Evolutionary conservation across 352 stramenopile species (phyloP).

Genomic region (Halophytophthora polymorphica): DNA sequence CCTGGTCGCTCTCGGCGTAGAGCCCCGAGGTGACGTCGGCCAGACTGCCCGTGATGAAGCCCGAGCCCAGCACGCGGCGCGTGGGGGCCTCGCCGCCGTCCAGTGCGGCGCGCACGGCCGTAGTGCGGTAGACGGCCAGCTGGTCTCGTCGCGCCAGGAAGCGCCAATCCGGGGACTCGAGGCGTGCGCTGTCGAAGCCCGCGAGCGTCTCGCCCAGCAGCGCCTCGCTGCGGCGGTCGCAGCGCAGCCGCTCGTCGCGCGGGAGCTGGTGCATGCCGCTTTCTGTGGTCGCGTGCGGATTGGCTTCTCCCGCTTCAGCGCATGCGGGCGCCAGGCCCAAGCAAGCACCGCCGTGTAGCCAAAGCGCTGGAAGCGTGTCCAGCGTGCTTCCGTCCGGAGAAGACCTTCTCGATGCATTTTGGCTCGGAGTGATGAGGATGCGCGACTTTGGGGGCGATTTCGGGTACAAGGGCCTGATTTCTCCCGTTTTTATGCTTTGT

Average conservation of each 20-base stretch:
- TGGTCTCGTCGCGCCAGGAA: slow-evolving; percentile 34
- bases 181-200: slow-evolving; percentile 30
- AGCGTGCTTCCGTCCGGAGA: background rate
- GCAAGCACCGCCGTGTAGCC: background rate
- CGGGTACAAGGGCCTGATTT: too few relatives aligned
- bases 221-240: slow-evolving; percentile 40
- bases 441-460: too few relatives aligned
- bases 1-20: slow-evolving; percentile 37
- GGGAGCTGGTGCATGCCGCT: slow-evolving; percentile 22
- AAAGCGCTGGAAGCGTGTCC: background rate
- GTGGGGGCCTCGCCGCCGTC: slow-evolving; percentile 13
- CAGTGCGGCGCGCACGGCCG: slow-evolving; percentile 6
- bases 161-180: slow-evolving; percentile 32
- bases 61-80: slow-evolving; percentile 33
- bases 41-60: slow-evolving; percentile 38
- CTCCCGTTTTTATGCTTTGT: too few relatives aligned
- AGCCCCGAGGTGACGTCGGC: slow-evolving; percentile 36
- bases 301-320: background rate
- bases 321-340: background rate
- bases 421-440: background rate
- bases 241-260: slow-evolving; percentile 34
- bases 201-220: slow-evolving; percentile 46
- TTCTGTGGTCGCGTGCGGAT: background rate
- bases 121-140: slow-evolving; percentile 30
- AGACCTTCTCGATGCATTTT: background rate